These are phyloP conservation scores for Verticillium tricorpus DNA, from an alignment of 2,329 filamentous ascomycete genomes.

Conservation along the genomic window DNA sequence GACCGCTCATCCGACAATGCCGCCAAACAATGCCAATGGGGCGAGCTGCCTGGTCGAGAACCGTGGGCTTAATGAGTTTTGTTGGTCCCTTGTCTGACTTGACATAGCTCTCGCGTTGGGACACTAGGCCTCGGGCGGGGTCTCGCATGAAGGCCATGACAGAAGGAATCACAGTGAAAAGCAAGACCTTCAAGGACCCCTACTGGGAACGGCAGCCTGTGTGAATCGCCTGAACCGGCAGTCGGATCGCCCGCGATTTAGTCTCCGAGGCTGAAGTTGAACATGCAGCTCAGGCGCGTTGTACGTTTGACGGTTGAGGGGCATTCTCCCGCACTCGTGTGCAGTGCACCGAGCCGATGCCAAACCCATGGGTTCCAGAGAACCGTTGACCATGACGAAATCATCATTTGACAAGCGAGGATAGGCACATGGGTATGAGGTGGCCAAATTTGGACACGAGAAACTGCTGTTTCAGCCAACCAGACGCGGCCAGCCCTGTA, in stretches of 20 bases:
- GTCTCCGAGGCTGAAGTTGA: background rate
- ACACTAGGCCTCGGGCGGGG: too few relatives aligned
- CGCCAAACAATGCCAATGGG: too few relatives aligned
- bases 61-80: too few relatives aligned
- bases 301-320: background rate
- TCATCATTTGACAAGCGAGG: background rate
- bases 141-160: too few relatives aligned
- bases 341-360: background rate
- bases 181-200: background rate
- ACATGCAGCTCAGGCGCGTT: background rate
- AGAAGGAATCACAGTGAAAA: background rate
- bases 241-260: background rate
- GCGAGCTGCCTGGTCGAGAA: too few relatives aligned
- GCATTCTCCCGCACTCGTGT: background rate
- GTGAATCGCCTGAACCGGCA: background rate
- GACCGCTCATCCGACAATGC: too few relatives aligned
- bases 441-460: slow-evolving; percentile 16
- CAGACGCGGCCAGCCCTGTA: slow-evolving; percentile 9
- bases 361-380: background rate
- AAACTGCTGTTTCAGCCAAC: slow-evolving; percentile 13
- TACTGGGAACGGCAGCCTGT: background rate
- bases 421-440: slow-evolving; percentile 6
- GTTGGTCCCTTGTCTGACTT: too few relatives aligned
- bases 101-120: too few relatives aligned
- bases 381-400: background rate